Conservation (phyloP, 2,329 filamentous ascomycete genomes). For the Ceratocystis cacaofunesta region DNA sequence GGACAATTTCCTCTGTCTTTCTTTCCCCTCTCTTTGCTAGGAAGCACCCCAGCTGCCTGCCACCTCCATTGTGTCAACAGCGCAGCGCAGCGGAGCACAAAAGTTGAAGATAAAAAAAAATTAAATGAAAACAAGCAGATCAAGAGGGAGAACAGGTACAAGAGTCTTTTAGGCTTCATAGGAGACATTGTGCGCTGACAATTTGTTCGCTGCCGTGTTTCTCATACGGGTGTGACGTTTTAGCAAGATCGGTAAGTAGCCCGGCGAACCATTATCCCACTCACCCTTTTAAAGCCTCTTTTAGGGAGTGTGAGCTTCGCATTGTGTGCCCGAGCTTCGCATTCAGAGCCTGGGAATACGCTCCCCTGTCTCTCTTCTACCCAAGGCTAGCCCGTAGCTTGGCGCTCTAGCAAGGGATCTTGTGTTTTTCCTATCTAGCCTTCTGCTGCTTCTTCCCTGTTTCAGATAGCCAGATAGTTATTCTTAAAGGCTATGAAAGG, state of each 20-base stretch:
- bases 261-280: background rate
- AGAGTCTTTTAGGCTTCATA: no score
- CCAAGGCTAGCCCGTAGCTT: no score
- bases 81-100: background rate
- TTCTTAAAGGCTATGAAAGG: background rate
- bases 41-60: background rate
- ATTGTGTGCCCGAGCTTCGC: background rate
- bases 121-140: no score
- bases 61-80: background rate
- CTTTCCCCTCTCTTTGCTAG: background rate
- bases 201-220: background rate
- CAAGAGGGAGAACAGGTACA: no score
- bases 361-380: background rate
- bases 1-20: background rate
- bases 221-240: background rate
- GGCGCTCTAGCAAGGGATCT: no score
- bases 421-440: no score
- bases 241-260: background rate
- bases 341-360: background rate
- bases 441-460: no score
- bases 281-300: background rate
- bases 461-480: background rate
- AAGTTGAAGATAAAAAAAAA: background rate
- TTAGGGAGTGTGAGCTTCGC: background rate
- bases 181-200: background rate